These are phyloP conservation scores for Aphanoascus verrucosus DNA, from an alignment of 2,329 filamentous ascomycete species.

Conservation along the genomic window DNA sequence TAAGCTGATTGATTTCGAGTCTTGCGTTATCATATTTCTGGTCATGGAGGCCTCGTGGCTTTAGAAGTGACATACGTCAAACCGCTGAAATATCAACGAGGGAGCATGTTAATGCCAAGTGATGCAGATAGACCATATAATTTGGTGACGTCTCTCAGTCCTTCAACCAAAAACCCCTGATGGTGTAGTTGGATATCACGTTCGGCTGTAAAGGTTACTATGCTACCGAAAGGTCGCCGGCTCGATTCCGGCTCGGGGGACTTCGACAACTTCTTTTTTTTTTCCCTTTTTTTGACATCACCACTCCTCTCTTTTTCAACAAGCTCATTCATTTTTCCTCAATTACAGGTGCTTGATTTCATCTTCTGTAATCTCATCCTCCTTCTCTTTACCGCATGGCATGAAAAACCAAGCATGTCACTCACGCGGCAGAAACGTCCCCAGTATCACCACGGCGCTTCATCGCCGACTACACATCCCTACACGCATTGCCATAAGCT, in stretches of 20 bases:
- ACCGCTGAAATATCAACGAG: not conserved
- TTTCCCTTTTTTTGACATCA: not conserved
- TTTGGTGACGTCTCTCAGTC: not conserved
- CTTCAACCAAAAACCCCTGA: constrained; percentile 6
- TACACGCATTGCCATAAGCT: too few relatives aligned
- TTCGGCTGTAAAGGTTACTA: constrained; percentile 13
- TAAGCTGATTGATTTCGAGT: too few relatives aligned
- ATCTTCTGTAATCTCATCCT: not conserved
- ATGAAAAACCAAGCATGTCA: too few relatives aligned
- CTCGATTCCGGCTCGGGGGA: constrained; percentile 13
- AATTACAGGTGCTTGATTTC: not conserved
- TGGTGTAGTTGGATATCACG: constrained; percentile 14
- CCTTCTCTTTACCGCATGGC: too few relatives aligned
- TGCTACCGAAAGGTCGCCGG: constrained; percentile 14
- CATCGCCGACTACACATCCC: too few relatives aligned
- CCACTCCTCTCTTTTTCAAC: not conserved
- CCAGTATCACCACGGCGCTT: too few relatives aligned
- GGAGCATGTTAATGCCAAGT: not conserved
- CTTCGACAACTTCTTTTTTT: not conserved
- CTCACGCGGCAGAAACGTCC: too few relatives aligned
- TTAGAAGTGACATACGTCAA: not conserved
- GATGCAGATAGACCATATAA: not conserved
- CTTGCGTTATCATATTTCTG: too few relatives aligned
- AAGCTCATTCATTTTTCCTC: not conserved
- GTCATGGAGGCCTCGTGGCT: not conserved